Evolutionary conservation across 2,329 filamentous ascomycete genomes (phyloP).

Genomic region (Macroventuria anomochaeta): DNA sequence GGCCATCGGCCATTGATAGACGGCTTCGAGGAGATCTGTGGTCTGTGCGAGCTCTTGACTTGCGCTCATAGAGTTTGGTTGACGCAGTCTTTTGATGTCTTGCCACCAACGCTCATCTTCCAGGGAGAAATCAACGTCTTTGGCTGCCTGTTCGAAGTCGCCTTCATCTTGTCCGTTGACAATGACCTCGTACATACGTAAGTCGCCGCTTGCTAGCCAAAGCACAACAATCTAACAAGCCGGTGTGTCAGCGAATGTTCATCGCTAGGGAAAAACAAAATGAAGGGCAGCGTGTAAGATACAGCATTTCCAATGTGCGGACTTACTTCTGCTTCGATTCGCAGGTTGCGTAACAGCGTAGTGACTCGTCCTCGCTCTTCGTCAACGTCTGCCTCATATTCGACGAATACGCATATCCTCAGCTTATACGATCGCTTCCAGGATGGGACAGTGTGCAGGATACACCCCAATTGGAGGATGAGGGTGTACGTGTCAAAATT

Average conservation of each 20-base stretch:
- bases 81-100: constrained; percentile 65
- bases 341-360: constrained; percentile 76
- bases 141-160: constrained; percentile 62
- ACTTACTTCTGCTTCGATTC: constrained; percentile 73
- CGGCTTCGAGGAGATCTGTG: constrained; percentile 52
- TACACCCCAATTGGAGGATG: constrained; percentile 86
- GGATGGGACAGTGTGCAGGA: constrained; percentile 78
- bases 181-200: constrained; percentile 76
- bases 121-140: constrained; percentile 69
- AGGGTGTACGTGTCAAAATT: constrained; percentile 92
- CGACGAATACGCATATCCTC: constrained; percentile 84
- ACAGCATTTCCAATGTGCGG: neutral
- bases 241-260: neutral
- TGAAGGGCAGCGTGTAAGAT: too few relatives aligned
- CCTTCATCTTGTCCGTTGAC: constrained; percentile 69
- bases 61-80: constrained; percentile 43
- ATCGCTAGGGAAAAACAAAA: too few relatives aligned
- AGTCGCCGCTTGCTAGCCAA: constrained; percentile 75
- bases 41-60: constrained; percentile 56
- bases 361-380: constrained; percentile 77
- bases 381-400: constrained; percentile 83
- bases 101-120: constrained; percentile 83
- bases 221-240: constrained; percentile 67
- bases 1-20: constrained; percentile 59
- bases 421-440: constrained; percentile 78